A percentile compares a stretch with the other conserved stretches of the same genome.
phyloP scores from a whole-genome alignment of 1,284 basidiomycete genomes.

The Anthracocystis walkeri region DNA sequence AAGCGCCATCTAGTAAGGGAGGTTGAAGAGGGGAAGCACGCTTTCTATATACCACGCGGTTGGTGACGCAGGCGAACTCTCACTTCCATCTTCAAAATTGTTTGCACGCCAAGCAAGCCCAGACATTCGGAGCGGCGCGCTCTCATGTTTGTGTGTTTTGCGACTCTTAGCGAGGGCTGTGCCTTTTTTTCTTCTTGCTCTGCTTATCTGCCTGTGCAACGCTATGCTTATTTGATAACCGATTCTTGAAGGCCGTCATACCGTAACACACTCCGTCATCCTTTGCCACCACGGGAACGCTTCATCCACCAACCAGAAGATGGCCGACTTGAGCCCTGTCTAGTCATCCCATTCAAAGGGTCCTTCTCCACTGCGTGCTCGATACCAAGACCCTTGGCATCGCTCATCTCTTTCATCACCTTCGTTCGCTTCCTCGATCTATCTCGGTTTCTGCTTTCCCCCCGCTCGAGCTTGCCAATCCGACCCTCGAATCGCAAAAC shows the following conservation, averaged over 20 bases:
- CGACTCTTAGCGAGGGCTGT: too few relatives aligned
- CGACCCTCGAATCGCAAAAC: neutral
- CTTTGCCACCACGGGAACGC: neutral
- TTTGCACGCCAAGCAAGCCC: too few relatives aligned
- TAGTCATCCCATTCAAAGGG: neutral
- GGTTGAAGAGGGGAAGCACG: too few relatives aligned
- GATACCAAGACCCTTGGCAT: slow-evolving; percentile 6
- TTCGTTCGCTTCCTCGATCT: neutral
- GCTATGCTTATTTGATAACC: slow-evolving; percentile 1
- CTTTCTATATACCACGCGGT: too few relatives aligned
- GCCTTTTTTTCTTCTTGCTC: too few relatives aligned
- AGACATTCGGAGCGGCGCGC: too few relatives aligned
- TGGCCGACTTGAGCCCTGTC: neutral
- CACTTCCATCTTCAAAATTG: too few relatives aligned
- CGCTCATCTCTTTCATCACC: slow-evolving; percentile 1
- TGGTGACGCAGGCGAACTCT: too few relatives aligned
- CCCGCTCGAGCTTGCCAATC: neutral
- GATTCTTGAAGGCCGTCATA: neutral
- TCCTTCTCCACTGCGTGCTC: neutral
- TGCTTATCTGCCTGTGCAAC: too few relatives aligned
- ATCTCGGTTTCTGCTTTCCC: neutral
- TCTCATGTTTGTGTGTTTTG: too few relatives aligned
- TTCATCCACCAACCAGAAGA: neutral
- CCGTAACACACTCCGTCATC: neutral
- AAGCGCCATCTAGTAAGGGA: too few relatives aligned